Evolutionary conservation across 2,329 filamentous ascomycete species (phyloP), one percentile per base, ranked within the genome.

Genomic region (Talaromyces islandicus): DNA sequence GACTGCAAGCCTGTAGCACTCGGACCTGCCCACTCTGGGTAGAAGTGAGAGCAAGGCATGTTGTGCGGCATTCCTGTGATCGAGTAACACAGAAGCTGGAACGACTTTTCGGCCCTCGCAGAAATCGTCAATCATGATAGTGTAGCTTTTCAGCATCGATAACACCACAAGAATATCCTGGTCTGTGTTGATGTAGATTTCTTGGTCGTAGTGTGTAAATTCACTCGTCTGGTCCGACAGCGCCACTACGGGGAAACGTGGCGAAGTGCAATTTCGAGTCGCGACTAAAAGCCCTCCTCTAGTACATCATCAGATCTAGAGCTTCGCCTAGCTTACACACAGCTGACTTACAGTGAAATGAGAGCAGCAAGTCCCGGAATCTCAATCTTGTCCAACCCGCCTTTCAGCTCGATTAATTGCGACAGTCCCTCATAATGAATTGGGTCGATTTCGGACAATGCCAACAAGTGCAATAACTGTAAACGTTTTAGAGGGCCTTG

Each of bases 21-120:
- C 56, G 10, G 50, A n/a, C 29, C 6, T 19, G 19, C 54, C 54
- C 14, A 11, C 21, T 30, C 54, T 56, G 6, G 50, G 50, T 7
- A 25, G 56, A 17, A 58, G 56, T 54, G 56, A 58, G 2, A 58
- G 50, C 4, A 58, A 25, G 46, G 56, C 56, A 54, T 58, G 56
- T 21, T 58, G 56, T 19, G 50, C 52, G 25, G n/a, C 30, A 21
- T 58, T 54, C 12, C 56, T 43, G n/a, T 54, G 56, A 25, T 58
- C 50, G 14, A 58, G 35, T 21, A 58, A 25, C 17, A 17, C n/a
- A 32, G 56, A 58, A 32, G 32, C 25, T 2, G 24, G 4, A 2
- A 58, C 24, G 25, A 46, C 27, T 35, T 59, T 46, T 10, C 51
- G 51, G 27, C 30, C 41, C n/a, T 51, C 27, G 56, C 41, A 57